Evolutionary conservation across 495 filamentous ascomycete species (phyloP).

Genomic region (Penicillium tannophilum): DNA sequence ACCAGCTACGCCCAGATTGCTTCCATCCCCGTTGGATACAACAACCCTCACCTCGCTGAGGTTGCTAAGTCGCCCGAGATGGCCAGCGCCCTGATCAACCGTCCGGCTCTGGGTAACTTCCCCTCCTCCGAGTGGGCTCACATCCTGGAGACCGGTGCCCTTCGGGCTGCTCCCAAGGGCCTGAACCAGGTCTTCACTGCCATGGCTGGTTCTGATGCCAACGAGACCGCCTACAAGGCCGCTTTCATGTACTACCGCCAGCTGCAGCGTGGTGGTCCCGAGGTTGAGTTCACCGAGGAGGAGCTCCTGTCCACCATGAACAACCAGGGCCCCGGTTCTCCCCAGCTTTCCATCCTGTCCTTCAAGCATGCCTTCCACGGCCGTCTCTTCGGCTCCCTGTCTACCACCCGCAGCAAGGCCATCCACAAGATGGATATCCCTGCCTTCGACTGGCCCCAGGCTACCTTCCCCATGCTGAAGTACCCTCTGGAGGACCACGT

Average conservation of each 20-base stretch:
- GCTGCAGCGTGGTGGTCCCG: constrained; percentile 78
- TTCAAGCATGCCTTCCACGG: constrained; percentile 97
- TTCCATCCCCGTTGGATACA: constrained; percentile 96
- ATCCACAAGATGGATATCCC: constrained; percentile 99
- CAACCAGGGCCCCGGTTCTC: constrained; percentile 82
- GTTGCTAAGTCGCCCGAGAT: constrained; percentile 77
- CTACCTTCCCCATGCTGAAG: constrained; percentile 84
- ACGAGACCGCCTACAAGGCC: constrained; percentile 99
- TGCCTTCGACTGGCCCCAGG: constrained; percentile 97
- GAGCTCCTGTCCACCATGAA: constrained; percentile 80
- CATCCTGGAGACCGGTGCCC: constrained; percentile 82
- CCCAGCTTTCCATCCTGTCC: constrained; percentile 84
- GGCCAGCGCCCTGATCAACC: constrained; percentile 83
- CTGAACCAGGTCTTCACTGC: constrained; percentile 96
- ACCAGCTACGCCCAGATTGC: constrained; percentile 89
- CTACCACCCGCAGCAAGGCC: constrained; percentile 92
- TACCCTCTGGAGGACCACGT: constrained; percentile 87
- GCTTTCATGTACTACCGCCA: constrained; percentile 97
- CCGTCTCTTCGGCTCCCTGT: constrained; percentile 88
- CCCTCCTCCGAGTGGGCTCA: constrained; percentile 86
- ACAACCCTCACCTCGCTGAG: constrained; percentile 78
- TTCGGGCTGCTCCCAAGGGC: constrained; percentile 87
- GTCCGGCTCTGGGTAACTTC: constrained; percentile 95
- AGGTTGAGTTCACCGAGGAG: constrained; percentile 81
- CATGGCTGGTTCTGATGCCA: constrained; percentile 94